Evolutionary conservation across 208 protist species (phyloP).

Genomic region (Leishmania gerbilli): DNA sequence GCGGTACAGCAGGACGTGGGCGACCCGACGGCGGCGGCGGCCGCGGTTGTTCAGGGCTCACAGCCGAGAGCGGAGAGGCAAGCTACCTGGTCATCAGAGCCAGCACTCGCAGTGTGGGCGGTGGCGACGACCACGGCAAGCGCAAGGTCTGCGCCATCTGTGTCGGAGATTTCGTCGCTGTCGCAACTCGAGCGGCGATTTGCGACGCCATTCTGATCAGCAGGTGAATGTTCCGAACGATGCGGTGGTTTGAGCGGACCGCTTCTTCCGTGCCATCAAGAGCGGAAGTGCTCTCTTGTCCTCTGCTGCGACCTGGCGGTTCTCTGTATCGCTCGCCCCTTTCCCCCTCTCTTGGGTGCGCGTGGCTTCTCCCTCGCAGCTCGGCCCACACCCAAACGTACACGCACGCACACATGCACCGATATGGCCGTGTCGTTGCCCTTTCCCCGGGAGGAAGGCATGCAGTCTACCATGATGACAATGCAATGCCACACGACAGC

Average conservation of each 20-base stretch:
- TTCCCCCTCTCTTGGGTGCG: background rate
- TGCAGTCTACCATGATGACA: background rate
- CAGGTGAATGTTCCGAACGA: background rate
- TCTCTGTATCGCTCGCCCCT: background rate
- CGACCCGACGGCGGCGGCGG: background rate
- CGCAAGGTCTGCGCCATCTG: conserved; percentile 11
- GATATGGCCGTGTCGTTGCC: background rate
- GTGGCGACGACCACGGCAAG: background rate
- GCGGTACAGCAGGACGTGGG: background rate
- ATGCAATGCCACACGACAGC: background rate
- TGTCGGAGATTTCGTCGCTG: conserved; percentile 30
- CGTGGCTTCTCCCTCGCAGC: background rate
- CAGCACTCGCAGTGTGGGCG: background rate
- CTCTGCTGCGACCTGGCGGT: background rate
- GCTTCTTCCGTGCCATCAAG: background rate
- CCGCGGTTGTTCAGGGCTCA: background rate
- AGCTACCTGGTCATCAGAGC: background rate
- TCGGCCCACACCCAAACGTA: background rate
- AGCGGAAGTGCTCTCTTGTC: background rate
- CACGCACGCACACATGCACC: background rate
- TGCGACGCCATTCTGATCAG: conserved; percentile 20
- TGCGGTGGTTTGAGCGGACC: background rate
- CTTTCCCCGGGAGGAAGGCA: background rate
- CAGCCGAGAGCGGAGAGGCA: background rate
- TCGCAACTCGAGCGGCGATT: conserved; percentile 28